Evolutionary conservation across 768 basidiomycete genomes (phyloP), one percentile per base, ranked within the genome.

Genomic region (Gautieria morchelliformis): DNA sequence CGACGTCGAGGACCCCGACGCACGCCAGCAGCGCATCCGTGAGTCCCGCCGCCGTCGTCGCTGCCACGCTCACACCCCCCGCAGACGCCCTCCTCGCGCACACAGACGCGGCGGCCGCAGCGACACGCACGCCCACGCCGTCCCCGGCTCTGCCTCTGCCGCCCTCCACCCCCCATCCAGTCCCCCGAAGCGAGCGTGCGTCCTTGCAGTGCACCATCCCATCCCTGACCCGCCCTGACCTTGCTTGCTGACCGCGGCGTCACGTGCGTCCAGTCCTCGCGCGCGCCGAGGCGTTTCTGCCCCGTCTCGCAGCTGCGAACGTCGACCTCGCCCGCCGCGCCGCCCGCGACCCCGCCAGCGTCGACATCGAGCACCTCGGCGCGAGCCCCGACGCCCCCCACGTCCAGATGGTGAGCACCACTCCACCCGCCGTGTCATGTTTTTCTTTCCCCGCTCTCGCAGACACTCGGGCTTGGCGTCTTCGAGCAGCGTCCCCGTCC

Each of bases 361-460:
- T 88, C n/a, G 80, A 88, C 63, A 86, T 89, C 41, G 87, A 89
- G 67, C 74, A 83, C 57, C 62, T 88, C 22, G 69, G 71, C 7
- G 73, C 70, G 20, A 71, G 70, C n/a, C 6, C 19, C 8, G 73
- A 71, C 52, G 74, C 72, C 1, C 74, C 69, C 58, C 80, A 84
- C 64, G 83, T 88, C 61, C 78, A 87, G 66, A 86, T 87, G 83
- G 84, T 82, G 61, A 51, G n/a, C 20, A 42, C 17, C 8, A n/a
- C 17, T 9, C 33, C 32, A 20, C n/a, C n/a, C 27, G 60, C 35
- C 40, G 15, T 22, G 33, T 52, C 24, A 19, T 27, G 37, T 22
- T 40, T 53, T 32, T 22, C 24, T n/a, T n/a, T 35, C 30, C 41
- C 24, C 4, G n/a, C n/a, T 0, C 45, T 44, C 9, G 27, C 67